phyloP scores from a whole-genome alignment of 192 early-diverging fungal genomes.

The Allomyces arbusculus region DNA sequence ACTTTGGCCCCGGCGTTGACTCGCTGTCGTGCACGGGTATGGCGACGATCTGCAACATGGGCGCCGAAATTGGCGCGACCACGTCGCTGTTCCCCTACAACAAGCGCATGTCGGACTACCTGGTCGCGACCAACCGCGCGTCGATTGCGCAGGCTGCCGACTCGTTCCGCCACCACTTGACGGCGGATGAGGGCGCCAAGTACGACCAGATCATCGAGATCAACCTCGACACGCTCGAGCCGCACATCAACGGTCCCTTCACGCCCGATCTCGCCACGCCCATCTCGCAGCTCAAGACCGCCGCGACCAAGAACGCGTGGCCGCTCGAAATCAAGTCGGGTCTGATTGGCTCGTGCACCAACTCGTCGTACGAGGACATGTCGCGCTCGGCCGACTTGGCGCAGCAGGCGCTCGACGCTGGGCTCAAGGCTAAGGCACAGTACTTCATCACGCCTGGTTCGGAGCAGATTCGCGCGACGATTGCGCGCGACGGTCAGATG shows the following conservation, averaged over 20 bases:
- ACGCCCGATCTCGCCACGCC: conserved; percentile 90
- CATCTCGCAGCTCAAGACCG: conserved; percentile 74
- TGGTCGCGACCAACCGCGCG: conserved; percentile 62
- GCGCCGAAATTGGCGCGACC: conserved; percentile 94
- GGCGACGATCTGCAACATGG: conserved; percentile 99
- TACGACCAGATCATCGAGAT: conserved; percentile 93
- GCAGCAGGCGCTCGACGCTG: conserved; percentile 56
- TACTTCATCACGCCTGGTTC: conserved; percentile 91
- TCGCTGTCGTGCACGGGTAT: conserved; percentile 90
- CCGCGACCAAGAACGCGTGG: conserved; percentile 73
- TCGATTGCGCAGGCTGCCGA: conserved; percentile 60
- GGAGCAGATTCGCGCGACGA: conserved; percentile 93
- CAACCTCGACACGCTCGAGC: conserved; percentile 78
- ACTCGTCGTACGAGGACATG: conserved; percentile 98
- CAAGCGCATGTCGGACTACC: conserved; percentile 73
- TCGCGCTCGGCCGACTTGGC: conserved; percentile 74
- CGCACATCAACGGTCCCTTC: conserved; percentile 93
- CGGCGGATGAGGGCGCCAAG: conserved; percentile 62
- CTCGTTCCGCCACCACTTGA: conserved; percentile 70
- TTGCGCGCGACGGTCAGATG: conserved; percentile 74
- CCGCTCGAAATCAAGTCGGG: conserved; percentile 66
- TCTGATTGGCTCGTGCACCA: conserved; percentile 96
- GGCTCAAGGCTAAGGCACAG: conserved; percentile 58
- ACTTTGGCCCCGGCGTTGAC: conserved; percentile 88
- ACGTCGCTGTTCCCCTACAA: conserved; percentile 94